These are phyloP conservation scores for Ogataea nitratoaversa DNA, from an alignment of 805 yeast species.

Conservation along the genomic window DNA sequence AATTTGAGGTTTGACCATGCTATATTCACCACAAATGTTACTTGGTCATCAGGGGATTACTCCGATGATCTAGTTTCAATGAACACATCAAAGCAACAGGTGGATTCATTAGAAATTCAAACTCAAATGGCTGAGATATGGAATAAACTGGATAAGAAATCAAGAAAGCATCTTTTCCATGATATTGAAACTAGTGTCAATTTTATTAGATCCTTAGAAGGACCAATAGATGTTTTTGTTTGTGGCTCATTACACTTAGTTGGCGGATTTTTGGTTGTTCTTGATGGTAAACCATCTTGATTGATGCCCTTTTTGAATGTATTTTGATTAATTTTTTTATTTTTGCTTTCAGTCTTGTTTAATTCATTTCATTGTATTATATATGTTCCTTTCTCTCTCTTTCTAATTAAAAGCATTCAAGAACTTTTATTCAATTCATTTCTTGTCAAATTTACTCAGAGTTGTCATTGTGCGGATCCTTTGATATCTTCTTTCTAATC, in stretches of 20 bases:
- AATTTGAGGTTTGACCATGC: conserved; percentile 62
- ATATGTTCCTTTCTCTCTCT: neutral
- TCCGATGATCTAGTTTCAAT: conserved; percentile 79
- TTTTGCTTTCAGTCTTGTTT: neutral
- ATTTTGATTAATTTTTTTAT: neutral
- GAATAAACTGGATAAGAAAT: conserved; percentile 45
- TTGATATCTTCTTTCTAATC: too few species aligned
- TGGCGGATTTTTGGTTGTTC: conserved; percentile 87
- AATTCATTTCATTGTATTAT: neutral
- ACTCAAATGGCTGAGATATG: conserved; percentile 68
- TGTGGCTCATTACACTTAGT: conserved; percentile 93
- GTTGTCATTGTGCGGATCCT: neutral
- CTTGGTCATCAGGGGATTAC: conserved; percentile 81
- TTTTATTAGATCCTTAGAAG: conserved; percentile 44
- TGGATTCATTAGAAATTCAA: conserved; percentile 80
- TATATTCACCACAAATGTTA: conserved; percentile 85
- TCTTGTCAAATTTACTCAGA: neutral
- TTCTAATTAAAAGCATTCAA: neutral
- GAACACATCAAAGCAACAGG: conserved; percentile 74
- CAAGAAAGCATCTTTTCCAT: conserved; percentile 48
- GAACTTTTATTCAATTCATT: neutral
- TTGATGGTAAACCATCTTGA: conserved; percentile 43
- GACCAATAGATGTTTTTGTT: conserved; percentile 71
- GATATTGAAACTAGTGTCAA: conserved; percentile 74
- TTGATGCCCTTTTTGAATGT: too few species aligned